A percentile compares a stretch with the other conserved stretches of the same genome.
phyloP scores from a whole-genome alignment of 192 early-diverging fungal genomes.

The Cetraspora pellucida region DNA sequence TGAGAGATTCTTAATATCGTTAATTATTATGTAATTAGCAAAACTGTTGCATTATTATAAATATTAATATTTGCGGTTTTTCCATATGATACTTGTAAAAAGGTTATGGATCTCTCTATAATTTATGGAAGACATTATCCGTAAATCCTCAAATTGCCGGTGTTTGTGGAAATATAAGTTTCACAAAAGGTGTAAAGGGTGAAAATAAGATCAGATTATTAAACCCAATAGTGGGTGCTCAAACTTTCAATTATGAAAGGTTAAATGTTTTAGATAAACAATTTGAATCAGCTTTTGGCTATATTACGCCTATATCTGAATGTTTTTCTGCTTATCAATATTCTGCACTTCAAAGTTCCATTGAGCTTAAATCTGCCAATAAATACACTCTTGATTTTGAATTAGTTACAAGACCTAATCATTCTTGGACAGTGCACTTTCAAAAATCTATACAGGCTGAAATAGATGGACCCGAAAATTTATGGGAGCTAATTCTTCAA shows the following conservation, averaged over 20 bases:
- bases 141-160: slow-evolving; percentile 60
- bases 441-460: slow-evolving; percentile 69
- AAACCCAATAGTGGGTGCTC: slow-evolving; percentile 61
- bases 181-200: slow-evolving; percentile 77
- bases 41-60: no score
- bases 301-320: slow-evolving; percentile 82
- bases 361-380: no score
- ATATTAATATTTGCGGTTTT: no score
- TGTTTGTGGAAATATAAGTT: slow-evolving; percentile 67
- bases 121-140: slow-evolving; percentile 70
- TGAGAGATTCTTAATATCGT: neutral
- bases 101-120: slow-evolving; percentile 57
- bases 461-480: slow-evolving; percentile 74
- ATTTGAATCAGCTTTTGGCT: slow-evolving; percentile 83
- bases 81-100: no score
- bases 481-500: slow-evolving; percentile 91
- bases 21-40: slow-evolving; percentile 7
- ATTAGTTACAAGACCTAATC: slow-evolving; percentile 71
- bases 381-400: slow-evolving; percentile 89
- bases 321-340: slow-evolving; percentile 87
- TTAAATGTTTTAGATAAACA: slow-evolving; percentile 70
- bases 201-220: slow-evolving; percentile 68
- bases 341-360: slow-evolving; percentile 64
- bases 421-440: slow-evolving; percentile 74
- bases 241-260: slow-evolving; percentile 76